A percentile compares a stretch with the other conserved stretches of the same genome.
Evolutionary conservation across 495 filamentous ascomycete species (phyloP).

Genomic region (Hypoxylon cercidicola): DNA sequence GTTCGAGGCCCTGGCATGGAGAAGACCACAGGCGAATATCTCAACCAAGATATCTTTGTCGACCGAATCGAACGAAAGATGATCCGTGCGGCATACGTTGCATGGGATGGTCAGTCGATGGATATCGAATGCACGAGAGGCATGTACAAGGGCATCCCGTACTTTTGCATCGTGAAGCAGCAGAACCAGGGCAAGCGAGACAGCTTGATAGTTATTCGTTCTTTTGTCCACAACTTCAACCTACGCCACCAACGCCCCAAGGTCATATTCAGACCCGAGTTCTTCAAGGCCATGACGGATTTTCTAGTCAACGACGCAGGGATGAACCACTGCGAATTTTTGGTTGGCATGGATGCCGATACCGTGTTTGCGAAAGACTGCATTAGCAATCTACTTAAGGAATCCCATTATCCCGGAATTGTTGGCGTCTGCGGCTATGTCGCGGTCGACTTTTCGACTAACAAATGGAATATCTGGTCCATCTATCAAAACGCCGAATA

Average conservation of each 20-base stretch:
- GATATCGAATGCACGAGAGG: constrained; percentile 74
- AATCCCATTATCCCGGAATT: constrained; percentile 37
- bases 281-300: constrained; percentile 40
- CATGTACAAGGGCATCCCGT: constrained; percentile 73
- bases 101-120: constrained; percentile 82
- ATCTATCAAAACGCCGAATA: constrained; percentile 48
- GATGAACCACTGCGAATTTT: constrained; percentile 37
- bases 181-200: constrained; percentile 83
- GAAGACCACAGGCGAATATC: constrained; percentile 74
- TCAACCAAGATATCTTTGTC: constrained; percentile 72
- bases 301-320: constrained; percentile 37
- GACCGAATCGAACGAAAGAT: constrained; percentile 69
- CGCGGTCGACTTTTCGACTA: constrained; percentile 39
- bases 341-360: constrained; percentile 49
- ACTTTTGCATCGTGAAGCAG: constrained; percentile 70
- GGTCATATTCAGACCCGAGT: constrained; percentile 41
- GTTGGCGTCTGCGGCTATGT: constrained; percentile 49
- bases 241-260: constrained; percentile 27
- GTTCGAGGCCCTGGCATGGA: constrained; percentile 81
- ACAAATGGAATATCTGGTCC: constrained; percentile 38
- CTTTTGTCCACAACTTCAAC: constrained; percentile 81
- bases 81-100: constrained; percentile 67
- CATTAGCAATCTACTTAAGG: constrained; percentile 38
- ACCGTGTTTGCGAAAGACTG: constrained; percentile 45
- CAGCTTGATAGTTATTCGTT: constrained; percentile 80